These are phyloP conservation scores for Monosporascus sp. DNA, from an alignment of 2,329 filamentous ascomycete species.

Conservation along the genomic window DNA sequence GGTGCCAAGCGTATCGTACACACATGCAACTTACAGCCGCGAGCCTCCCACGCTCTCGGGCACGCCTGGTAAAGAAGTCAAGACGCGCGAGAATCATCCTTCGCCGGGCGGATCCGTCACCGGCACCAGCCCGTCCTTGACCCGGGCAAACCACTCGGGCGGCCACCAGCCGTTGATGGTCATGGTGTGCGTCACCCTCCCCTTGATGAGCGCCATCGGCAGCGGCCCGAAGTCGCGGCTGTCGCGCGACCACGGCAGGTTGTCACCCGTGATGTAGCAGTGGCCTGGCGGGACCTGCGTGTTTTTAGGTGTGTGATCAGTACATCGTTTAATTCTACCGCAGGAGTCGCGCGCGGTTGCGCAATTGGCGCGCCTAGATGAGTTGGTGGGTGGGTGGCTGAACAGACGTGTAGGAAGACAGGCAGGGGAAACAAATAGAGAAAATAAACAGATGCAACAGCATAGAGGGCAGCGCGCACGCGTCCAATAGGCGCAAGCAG, in stretches of 20 bases:
- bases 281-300: slow-evolving; percentile 80
- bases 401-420: too few species aligned
- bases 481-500: too few species aligned
- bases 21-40: too few species aligned
- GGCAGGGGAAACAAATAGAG: background rate
- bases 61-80: too few species aligned
- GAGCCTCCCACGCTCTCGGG: too few species aligned
- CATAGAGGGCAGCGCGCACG: background rate
- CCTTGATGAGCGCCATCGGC: slow-evolving; percentile 76
- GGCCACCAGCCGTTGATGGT: slow-evolving; percentile 35
- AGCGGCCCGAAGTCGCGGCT: slow-evolving; percentile 82
- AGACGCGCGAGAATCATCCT: too few species aligned
- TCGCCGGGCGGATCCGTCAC: background rate
- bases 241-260: slow-evolving; percentile 76
- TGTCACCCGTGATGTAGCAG: slow-evolving; percentile 88
- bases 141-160: slow-evolving; percentile 44
- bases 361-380: too few species aligned
- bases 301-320: background rate
- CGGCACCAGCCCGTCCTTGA: slow-evolving; percentile 39
- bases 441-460: background rate
- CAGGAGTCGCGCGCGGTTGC: too few species aligned
- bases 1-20: too few species aligned
- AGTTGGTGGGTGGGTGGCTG: too few species aligned
- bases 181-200: slow-evolving; percentile 67
- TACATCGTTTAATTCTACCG: too few species aligned